These are phyloP conservation scores for Penicillium fimorum DNA, from an alignment of 495 filamentous ascomycete species.

Conservation along the genomic window DNA sequence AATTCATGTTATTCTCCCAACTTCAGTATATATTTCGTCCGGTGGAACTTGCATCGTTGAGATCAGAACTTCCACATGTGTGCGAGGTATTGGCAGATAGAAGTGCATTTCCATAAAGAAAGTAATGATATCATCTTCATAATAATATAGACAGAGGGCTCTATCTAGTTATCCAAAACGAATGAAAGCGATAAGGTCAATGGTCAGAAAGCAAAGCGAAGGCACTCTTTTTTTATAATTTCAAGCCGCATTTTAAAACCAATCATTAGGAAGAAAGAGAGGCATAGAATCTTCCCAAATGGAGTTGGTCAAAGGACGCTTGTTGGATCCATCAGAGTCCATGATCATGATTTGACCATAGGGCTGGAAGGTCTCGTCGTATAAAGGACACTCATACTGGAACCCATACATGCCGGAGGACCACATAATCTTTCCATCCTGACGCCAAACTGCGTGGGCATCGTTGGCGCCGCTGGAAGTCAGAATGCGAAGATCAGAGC, in stretches of 20 bases:
- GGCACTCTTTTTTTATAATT: not conserved
- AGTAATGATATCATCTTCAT: not conserved
- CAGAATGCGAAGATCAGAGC: slow-evolving; percentile 31
- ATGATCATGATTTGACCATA: slow-evolving; percentile 38
- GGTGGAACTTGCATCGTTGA: not conserved
- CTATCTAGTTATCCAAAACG: not conserved
- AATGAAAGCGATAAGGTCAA: not conserved
- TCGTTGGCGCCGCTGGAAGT: slow-evolving; percentile 39
- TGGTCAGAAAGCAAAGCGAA: not conserved
- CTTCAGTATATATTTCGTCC: not conserved
- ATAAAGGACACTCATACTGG: slow-evolving; percentile 32
- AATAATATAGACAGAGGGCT: not conserved
- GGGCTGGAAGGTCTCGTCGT: slow-evolving; percentile 37
- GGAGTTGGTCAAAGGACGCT: slow-evolving; percentile 28
- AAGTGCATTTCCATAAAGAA: too few species aligned
- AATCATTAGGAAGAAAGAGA: slow-evolving; percentile 23
- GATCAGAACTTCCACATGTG: too few species aligned
- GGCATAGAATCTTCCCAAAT: slow-evolving; percentile 41
- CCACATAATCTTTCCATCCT: slow-evolving; percentile 36
- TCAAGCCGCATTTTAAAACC: not conserved
- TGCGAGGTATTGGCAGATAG: too few species aligned
- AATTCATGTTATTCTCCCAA: not conserved
- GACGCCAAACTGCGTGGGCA: slow-evolving; percentile 43
- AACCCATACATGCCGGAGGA: slow-evolving; percentile 36
- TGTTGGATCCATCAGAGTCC: slow-evolving; percentile 34